phyloP scores from a whole-genome alignment of 2,329 filamentous ascomycete genomes.

The Talaromyces piceae region DNA sequence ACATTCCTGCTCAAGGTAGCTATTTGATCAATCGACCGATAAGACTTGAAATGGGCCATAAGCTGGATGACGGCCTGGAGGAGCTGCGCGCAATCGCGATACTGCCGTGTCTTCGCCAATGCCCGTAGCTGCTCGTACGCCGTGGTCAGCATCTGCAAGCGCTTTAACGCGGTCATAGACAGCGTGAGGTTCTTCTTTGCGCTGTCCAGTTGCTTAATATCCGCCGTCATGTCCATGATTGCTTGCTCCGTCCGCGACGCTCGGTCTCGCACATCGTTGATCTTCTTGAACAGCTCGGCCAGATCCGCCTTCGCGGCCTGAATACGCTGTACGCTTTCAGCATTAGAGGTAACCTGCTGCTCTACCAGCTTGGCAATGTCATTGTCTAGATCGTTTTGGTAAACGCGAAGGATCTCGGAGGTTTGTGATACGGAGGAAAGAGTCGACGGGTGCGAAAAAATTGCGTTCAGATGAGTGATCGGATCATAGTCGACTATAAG shows the following conservation, averaged over 20 bases:
- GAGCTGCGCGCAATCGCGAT: constrained; percentile 87
- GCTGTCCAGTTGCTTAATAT: constrained; percentile 93
- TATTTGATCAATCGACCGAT: constrained; percentile 96
- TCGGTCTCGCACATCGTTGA: constrained; percentile 82
- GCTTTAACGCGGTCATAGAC: constrained; percentile 95
- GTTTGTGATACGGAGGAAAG: constrained; percentile 69
- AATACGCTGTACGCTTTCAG: constrained; percentile 84
- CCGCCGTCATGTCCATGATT: constrained; percentile 97
- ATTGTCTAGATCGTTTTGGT: constrained; percentile 74
- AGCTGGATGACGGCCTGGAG: constrained; percentile 93
- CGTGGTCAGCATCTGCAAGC: constrained; percentile 96
- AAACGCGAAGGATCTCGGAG: constrained; percentile 62
- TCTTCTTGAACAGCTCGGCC: constrained; percentile 83
- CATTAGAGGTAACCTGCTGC: constrained; percentile 74
- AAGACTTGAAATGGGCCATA: constrained; percentile 98
- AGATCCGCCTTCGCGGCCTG: constrained; percentile 85
- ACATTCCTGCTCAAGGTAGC: constrained; percentile 88
- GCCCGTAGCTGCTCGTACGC: constrained; percentile 94
- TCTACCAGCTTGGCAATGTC: constrained; percentile 67
- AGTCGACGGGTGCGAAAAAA: constrained; percentile 85
- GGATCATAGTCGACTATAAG: constrained; percentile 74
- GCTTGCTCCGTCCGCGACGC: constrained; percentile 89
- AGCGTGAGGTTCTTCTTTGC: constrained; percentile 94
- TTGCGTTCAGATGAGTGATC: constrained; percentile 82
- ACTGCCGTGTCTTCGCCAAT: constrained; percentile 78